Evolutionary conservation across 768 basidiomycete species (phyloP), one percentile per base, ranked within the genome.

Genomic region (Macrolepiota fuliginosa): DNA sequence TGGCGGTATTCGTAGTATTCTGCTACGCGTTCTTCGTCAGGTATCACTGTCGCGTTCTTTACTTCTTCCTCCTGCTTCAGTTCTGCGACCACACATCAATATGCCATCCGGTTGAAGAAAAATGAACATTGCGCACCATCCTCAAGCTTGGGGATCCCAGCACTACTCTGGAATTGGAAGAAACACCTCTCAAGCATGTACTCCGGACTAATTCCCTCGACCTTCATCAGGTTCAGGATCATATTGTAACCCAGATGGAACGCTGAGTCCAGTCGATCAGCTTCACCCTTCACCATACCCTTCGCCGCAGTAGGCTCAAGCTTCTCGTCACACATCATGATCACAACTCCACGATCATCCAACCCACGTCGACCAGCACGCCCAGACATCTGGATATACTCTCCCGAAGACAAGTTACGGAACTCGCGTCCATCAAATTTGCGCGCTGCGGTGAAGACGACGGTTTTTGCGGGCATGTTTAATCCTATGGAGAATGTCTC

Each of bases 351-450:
- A n/a, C 97, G 87, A 63, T 98, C 96, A 72, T 99, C 97, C 62
- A 98, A 77, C 46, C 97, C 97, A 76, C 97, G 87, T 68, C 97
- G 89, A 64, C 97, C 97, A 1, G 97, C 97, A 60, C 97, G 92
- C 59, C 97, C 97, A 0, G 95, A 96, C 97, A 99, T 99, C 70
- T 99, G 97, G 68, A 98, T 97, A 73, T 99, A 99, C 81, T 99
- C 97, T 61, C 97, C 91, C 0, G 89, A 91, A 0, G 94, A 94
- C 37, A 99, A 79, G 70, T 93, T 93, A 27, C 97, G 84, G 78
- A 97, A 97, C 68, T 96, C 94, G 47, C 85, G 86, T 0, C 97
- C 97, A 72, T 99, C 97, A 68, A 95, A 98, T 76, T 99, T 99
- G 66, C 94, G 88, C 2, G 94, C 90, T 0, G 89, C 84, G 0